phyloP scores from a whole-genome alignment of 2,329 filamentous ascomycete genomes.

The Uncinocarpus reesii region DNA sequence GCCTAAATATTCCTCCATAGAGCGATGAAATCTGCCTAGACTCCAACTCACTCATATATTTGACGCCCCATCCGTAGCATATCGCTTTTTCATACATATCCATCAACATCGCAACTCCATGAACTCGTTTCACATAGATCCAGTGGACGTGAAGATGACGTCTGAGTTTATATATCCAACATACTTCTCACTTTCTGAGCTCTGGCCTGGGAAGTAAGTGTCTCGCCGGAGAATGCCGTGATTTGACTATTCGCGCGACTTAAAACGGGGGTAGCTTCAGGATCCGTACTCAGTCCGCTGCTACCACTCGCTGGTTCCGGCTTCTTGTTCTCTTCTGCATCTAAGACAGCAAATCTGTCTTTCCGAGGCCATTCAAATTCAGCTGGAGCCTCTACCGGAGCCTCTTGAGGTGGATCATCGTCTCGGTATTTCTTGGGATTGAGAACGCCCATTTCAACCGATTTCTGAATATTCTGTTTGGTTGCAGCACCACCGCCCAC shows the following conservation, averaged over 20 bases:
- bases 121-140: too few species aligned
- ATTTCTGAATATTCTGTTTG: constrained; percentile 22
- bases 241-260: constrained; percentile 11
- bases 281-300: neutral
- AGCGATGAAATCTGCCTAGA: too few species aligned
- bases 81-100: too few species aligned
- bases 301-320: neutral
- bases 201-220: constrained; percentile 12
- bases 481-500: constrained; percentile 27
- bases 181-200: constrained; percentile 15
- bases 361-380: constrained; percentile 8
- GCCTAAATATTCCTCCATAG: too few species aligned
- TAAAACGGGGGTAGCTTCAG: neutral
- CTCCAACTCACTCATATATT: too few species aligned
- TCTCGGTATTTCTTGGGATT: constrained; percentile 14
- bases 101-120: too few species aligned
- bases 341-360: neutral
- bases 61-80: too few species aligned
- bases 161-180: constrained; percentile 13
- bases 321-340: neutral
- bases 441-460: constrained; percentile 33
- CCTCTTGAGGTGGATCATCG: constrained; percentile 3
- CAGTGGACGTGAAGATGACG: too few species aligned
- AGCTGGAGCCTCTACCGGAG: neutral
- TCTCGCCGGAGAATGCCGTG: constrained; percentile 14